Evolutionary conservation across 106 monocot genomes (phyloP).

Genomic region (Ottelia alismoides): DNA sequence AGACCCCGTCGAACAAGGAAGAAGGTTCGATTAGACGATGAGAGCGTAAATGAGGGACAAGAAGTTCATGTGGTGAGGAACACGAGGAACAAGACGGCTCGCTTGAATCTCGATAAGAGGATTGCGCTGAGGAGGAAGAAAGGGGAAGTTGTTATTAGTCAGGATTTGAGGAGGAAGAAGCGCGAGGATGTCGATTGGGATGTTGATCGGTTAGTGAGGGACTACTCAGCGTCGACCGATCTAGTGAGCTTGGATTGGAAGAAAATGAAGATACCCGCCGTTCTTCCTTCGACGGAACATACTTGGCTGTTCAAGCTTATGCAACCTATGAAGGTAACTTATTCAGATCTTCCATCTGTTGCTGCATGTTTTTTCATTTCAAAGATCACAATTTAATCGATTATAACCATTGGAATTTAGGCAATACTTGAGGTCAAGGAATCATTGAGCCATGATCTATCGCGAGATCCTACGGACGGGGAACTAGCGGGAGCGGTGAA

Average conservation of each 20-base stretch:
- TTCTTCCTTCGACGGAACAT: conserved; percentile 59
- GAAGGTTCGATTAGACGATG: too few relatives aligned
- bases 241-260: conserved; percentile 70
- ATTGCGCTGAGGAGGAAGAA: conserved; percentile 29
- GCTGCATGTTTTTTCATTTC: too few relatives aligned
- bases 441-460: conserved; percentile 38
- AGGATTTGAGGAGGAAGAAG: not conserved
- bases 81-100: conserved; percentile 24
- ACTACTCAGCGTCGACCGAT: conserved; percentile 47
- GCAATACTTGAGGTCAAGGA: conserved; percentile 52
- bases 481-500: conserved; percentile 55
- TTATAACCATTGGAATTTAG: conserved; percentile 29
- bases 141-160: not conserved
- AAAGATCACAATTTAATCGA: too few relatives aligned
- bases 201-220: conserved; percentile 41
- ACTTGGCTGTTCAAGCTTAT: conserved; percentile 56
- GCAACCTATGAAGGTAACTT: conserved; percentile 91
- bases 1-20: conserved; percentile 2
- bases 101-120: conserved; percentile 51
- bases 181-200: conserved; percentile 10
- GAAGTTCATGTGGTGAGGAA: conserved; percentile 27
- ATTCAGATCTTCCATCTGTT: too few relatives aligned
- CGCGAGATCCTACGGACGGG: conserved; percentile 47
- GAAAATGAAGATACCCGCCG: conserved; percentile 84
- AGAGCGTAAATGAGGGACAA: not conserved